Evolutionary conservation across 805 yeast species (phyloP), one percentile per base, ranked within the genome.

Genomic region (Yarrowia yakushimensis): DNA sequence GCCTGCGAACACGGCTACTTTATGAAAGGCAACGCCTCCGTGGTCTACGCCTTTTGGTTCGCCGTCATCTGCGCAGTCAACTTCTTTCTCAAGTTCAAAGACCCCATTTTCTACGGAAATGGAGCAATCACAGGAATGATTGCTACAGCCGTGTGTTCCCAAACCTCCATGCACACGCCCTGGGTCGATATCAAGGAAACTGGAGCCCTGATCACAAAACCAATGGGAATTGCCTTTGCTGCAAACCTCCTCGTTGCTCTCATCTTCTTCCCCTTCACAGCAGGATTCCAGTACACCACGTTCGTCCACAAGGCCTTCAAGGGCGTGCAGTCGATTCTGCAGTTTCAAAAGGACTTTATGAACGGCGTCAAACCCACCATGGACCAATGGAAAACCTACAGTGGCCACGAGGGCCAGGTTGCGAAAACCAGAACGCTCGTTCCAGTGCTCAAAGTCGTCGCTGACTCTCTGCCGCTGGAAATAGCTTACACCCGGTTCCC

Each of bases 191-290:
- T 70, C 2, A 61, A 30, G 69, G 67, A 7, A 41, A 66, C 9
- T 5, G 59, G 43, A 13, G 60, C 66, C 18, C 42, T 66, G 2
- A 54, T 67, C 8, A 48, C 55, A 11, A 67, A 69, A 39, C 73
- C 74, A 0, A 63, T 67, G 64, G 69, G 69, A 1, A 39, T 73
- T 39, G 68, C 68, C 1, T 63, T 69, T 17, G 68, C 70, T 0
- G 43, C 69, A 5, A 61, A 67, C 11, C 37, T 70, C 23, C 64
- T 66, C 1, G 66, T 66, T 1, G 64, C 71, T 1, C 7, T 63
- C 18, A 17, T 73, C 9, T 61, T 72, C 2, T 67, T 69, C 45
- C 76, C 76, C 12, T 57, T 63, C 11, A 67, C 74, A 0, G 68
- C 75, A 0, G 68, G 65, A 28, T 64, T 59, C 41, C 66, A 66